phyloP scores from a whole-genome alignment of 805 yeast species.

The Cyberlindnera xishuangbannaensis region DNA sequence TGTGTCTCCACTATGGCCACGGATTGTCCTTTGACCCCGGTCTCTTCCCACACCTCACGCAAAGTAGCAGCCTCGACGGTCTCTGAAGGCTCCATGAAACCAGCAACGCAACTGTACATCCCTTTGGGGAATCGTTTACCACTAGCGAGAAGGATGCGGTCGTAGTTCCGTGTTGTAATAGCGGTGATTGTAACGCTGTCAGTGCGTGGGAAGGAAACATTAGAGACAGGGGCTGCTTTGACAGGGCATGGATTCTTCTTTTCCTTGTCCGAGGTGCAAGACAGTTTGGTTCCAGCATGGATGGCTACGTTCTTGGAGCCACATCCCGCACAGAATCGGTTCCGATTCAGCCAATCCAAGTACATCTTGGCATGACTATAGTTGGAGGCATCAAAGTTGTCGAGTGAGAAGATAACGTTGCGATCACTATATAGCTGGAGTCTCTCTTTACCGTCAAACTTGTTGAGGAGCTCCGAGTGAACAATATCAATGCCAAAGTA shows the following conservation, averaged over 20 bases:
- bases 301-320: conserved; percentile 57
- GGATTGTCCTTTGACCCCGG: conserved; percentile 63
- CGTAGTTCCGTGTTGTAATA: conserved; percentile 53
- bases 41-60: conserved; percentile 93
- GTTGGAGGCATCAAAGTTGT: conserved; percentile 50
- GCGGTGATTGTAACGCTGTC: conserved; percentile 87
- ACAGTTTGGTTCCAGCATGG: conserved; percentile 61
- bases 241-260: conserved; percentile 27
- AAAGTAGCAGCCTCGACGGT: conserved; percentile 82
- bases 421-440: conserved; percentile 8
- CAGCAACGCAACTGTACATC: conserved; percentile 86
- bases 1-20: conserved; percentile 69
- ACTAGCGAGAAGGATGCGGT: conserved; percentile 65
- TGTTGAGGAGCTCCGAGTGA: background rate
- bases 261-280: conserved; percentile 33
- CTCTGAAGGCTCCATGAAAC: conserved; percentile 94
- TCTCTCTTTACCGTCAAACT: background rate
- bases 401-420: conserved; percentile 18
- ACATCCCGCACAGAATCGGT: conserved; percentile 84
- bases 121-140: conserved; percentile 52
- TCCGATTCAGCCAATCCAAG: conserved; percentile 77
- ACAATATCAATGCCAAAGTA: conserved; percentile 62
- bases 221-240: conserved; percentile 47
- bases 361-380: conserved; percentile 80
- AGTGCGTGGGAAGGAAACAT: conserved; percentile 86